Base-by-base conservation (phyloP, 116 monocot species). In the Phalaenopsis hybrid region DNA sequence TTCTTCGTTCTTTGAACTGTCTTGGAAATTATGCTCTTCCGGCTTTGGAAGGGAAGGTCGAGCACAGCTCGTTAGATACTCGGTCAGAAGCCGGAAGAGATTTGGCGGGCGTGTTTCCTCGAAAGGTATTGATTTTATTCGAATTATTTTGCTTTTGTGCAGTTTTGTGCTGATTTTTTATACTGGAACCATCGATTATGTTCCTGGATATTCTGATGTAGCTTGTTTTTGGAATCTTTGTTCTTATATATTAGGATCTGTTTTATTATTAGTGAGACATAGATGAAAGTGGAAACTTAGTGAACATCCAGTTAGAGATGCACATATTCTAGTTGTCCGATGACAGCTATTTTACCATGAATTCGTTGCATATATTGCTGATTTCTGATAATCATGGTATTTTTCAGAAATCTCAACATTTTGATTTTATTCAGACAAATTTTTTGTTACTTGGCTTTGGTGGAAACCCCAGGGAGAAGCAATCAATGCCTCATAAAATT, bases 41-140 rank as follows among this genome's bases (percentile, higher is more conserved):
- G 16, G 13, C 16, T 13, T 57, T 13, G 74, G 80, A 70, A 41
- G 33, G 2, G 48, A 51, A 28, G 77, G 45, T 0, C 34, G 75
- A 46, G 21, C 75, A n/a, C 8, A 46, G 46, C 75, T 75, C 5
- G 43, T 18, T n/a, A 12, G 12, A n/a, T 77, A 28, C 50, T 5
- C 77, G 52, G 28, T 51, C 77, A 9, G 50, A n/a, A 23, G 28
- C 25, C 4, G 51, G 77, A 51, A 77, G 51, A 51, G 51, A 77
- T 77, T 77, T 77, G 77, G 28, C 21, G 2, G 77, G 9, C 48
- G 12, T 21, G 51, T 77, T 77, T 51, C 77, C 25, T 51, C 50
- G 50, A 51, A 49, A 77, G 77, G 77, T 77, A 1, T 52, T 77
- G 31, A 28, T 51, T 67, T 50, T 7, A 52, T 79, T 41, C 43